Evolutionary conservation across 2,329 filamentous ascomycete genomes (phyloP), one percentile per base, ranked within the genome.

Genomic region (Botrytis aclada): DNA sequence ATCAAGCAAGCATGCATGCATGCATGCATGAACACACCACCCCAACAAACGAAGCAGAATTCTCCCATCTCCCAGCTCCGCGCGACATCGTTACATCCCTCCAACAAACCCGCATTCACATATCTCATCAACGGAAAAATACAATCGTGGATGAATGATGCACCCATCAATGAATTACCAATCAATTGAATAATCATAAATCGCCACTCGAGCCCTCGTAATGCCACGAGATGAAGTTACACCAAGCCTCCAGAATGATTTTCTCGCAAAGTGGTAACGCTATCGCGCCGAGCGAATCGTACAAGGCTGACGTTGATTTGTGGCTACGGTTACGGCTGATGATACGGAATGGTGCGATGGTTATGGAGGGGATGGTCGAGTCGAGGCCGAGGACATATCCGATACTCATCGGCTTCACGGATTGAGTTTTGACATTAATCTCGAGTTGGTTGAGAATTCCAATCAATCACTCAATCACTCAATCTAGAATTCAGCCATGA

Each of bases 161-260:
- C n/a, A n/a, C n/a, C n/a, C n/a, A n/a, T n/a, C n/a, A n/a, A n/a
- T n/a, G n/a, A n/a, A n/a, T n/a, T n/a, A 7, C 47, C 47, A n/a
- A 39, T 10, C 37, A 20, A 69, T 20, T 1, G 18, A 51, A 34
- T 25, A 14, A 54, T 39, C 25, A 12, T 25, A 16, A 22, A 43
- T 51, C 74, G 77, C 76, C 70, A 73, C 61, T 67, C 56, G 65
- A 73, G 74, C 72, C 71, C 54, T 67, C 51, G 63, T 74, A 71
- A 73, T 78, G 77, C 78, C 78, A 80, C 77, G 78, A 79, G 76
- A 77, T 45, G 76, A 77, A 41, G 47, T 71, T 71, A 72, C 74
- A 39, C 78, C n/a, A 32, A 25, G 43, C 47, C 47, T 51, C 25
- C 10, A n/a, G 1, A 6, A 16, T 14, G 2, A n/a, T n/a, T 47